Percentiles rank a stretch among this genome's conserved stretches.
phyloP scores from a whole-genome alignment of 768 basidiomycete genomes.

The Lactifluus subvellereus region DNA sequence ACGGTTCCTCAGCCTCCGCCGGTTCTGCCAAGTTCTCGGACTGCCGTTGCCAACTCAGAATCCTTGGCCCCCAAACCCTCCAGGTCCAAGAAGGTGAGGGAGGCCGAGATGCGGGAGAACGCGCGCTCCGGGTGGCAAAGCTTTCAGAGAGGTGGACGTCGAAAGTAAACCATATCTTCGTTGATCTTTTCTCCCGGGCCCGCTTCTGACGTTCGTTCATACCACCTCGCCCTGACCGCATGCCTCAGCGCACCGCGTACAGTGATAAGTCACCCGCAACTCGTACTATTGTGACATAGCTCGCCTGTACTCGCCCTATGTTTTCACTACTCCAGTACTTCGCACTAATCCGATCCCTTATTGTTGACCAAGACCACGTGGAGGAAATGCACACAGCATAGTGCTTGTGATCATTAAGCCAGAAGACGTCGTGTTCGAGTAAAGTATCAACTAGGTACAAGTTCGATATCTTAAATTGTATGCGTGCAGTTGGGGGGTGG shows the following conservation, averaged over 20 bases:
- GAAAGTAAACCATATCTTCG: constrained; percentile 8
- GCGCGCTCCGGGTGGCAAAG: constrained; percentile 26
- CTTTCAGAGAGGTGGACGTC: constrained; percentile 25
- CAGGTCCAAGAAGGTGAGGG: constrained; percentile 18
- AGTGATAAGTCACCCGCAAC: not conserved
- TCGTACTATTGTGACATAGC: not conserved
- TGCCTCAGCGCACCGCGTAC: not conserved
- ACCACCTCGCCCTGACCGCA: not conserved
- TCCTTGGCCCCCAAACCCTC: not conserved
- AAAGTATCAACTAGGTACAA: constrained; percentile 30
- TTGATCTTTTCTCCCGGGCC: not conserved
- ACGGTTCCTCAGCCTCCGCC: constrained; percentile 15
- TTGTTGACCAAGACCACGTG: not conserved
- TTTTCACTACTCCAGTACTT: not conserved
- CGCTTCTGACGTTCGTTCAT: not conserved
- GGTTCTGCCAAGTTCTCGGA: not conserved
- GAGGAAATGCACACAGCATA: not conserved
- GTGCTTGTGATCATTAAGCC: constrained; percentile 15
- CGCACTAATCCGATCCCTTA: not conserved
- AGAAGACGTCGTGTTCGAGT: constrained; percentile 24
- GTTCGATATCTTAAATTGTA: constrained; percentile 30
- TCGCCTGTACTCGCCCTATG: not conserved
- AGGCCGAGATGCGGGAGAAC: constrained; percentile 17
- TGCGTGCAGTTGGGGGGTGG: constrained; percentile 25
- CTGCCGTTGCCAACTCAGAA: not conserved